Conservation (phyloP, 2,329 filamentous ascomycete species). For the Truncatella angustata region DNA sequence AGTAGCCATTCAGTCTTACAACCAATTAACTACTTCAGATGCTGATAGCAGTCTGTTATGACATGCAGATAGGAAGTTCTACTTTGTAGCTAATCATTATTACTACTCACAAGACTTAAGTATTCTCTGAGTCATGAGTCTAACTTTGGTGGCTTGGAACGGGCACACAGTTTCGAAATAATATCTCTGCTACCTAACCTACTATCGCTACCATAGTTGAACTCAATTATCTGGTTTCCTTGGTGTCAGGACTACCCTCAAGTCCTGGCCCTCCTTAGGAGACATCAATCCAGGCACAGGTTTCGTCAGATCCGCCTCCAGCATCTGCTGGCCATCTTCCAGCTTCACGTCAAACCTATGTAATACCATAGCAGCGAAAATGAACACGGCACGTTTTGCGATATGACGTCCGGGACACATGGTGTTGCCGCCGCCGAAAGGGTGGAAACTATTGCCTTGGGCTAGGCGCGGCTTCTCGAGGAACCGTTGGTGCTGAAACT, state of each 20-base stretch:
- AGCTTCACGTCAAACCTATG: slow-evolving; percentile 1
- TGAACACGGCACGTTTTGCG: background rate
- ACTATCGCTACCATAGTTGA: no score
- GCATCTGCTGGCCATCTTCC: slow-evolving; percentile 1
- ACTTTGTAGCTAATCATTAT: no score
- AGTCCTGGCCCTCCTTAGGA: background rate
- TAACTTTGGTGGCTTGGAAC: no score
- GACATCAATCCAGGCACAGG: background rate
- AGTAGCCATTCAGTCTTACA: no score
- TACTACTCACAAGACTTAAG: no score
- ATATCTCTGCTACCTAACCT: no score
- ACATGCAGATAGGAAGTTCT: no score
- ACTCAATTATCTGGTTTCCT: background rate
- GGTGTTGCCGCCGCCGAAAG: background rate
- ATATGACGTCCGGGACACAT: background rate
- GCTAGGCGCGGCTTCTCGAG: background rate
- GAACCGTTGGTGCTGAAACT: background rate
- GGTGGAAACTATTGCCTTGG: background rate
- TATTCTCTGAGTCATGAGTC: no score
- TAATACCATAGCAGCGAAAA: background rate
- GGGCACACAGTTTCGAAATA: no score
- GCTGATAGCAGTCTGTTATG: no score
- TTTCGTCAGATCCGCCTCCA: background rate
- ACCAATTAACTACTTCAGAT: no score
- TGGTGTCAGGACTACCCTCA: background rate